Percentiles rank a stretch among this genome's conserved stretches.
These are phyloP conservation scores for Chrysopogon serrulatus DNA, from an alignment of 176 grass and related monocot genomes.

Conservation along the genomic window DNA sequence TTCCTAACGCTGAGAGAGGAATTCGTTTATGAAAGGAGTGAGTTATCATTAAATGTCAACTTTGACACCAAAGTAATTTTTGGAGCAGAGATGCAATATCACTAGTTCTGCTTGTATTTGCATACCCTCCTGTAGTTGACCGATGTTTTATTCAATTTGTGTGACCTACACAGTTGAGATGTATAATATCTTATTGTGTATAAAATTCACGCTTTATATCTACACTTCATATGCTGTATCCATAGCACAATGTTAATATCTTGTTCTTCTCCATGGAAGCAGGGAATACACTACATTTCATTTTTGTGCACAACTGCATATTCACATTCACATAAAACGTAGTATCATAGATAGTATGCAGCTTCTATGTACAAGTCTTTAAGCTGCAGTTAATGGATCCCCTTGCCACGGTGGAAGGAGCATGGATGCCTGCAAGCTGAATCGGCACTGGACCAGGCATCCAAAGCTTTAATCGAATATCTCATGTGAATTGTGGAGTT, in stretches of 20 bases:
- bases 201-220: background rate
- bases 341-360: background rate
- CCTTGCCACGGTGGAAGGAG: too few species aligned
- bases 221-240: background rate
- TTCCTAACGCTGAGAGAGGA: background rate
- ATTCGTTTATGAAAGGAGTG: background rate
- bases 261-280: background rate
- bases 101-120: background rate
- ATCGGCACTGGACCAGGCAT: background rate
- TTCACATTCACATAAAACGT: background rate
- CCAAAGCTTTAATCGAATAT: background rate
- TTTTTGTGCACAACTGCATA: background rate
- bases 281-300: background rate
- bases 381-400: too few species aligned
- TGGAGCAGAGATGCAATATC: background rate
- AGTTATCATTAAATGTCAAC: background rate
- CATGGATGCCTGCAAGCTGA: too few species aligned
- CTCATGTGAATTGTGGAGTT: background rate
- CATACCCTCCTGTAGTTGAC: background rate
- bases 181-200: background rate
- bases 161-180: background rate
- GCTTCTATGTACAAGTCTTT: background rate
- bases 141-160: background rate
- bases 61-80: background rate
- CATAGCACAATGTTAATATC: background rate